Base-by-base conservation (phyloP, 73 alveolate genomes). In the Paraurostyla sp. region DNA sequence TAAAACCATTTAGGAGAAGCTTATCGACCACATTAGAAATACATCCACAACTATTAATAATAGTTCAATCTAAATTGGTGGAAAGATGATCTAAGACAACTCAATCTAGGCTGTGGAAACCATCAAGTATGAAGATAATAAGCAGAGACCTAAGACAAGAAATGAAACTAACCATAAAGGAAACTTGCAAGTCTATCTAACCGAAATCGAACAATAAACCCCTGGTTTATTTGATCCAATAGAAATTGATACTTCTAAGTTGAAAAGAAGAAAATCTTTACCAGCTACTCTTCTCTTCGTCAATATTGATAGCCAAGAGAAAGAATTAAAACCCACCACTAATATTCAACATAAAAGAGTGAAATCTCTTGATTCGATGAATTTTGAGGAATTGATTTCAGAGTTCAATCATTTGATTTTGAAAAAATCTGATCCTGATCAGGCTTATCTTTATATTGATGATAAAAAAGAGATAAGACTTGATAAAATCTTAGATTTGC, bases 21-120 rank as follows among this genome's bases (percentile, higher is more conserved):
- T 73, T 4, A 6, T 73, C 23, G 71, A 73, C 20, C 46, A 48
- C 27, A 3, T 73, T 3, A 73, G 51, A 73, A 48, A 48, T 15
- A n/a, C n/a, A n/a, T 15, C 57, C 71, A 45, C 15, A 6, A 46
- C 56, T 73, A 0, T 11, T 11, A 45, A 51, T 18, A 32, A 43
- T 45, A 46, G 46, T 73, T 73, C 86, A 73, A 48, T 48, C 2
- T 48, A 73, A 23, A 49, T 50, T 6, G 82, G 82, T 15, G 82
- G 41, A 22, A 65, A 32, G 11, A 56, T 65, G 2, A 35, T 65
- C 9, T 20, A 65, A 2, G 82, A 65, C 29, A 35, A 65, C 29
- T 65, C 82, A 22, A 35, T 65, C 7, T 23, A 60, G 25, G 7
- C 7, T 11, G 46, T 65, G 35, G 4, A n/a, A n/a, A n/a, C n/a